phyloP scores from a whole-genome alignment of 352 stramenopile species.

The Pythium periplocum region DNA sequence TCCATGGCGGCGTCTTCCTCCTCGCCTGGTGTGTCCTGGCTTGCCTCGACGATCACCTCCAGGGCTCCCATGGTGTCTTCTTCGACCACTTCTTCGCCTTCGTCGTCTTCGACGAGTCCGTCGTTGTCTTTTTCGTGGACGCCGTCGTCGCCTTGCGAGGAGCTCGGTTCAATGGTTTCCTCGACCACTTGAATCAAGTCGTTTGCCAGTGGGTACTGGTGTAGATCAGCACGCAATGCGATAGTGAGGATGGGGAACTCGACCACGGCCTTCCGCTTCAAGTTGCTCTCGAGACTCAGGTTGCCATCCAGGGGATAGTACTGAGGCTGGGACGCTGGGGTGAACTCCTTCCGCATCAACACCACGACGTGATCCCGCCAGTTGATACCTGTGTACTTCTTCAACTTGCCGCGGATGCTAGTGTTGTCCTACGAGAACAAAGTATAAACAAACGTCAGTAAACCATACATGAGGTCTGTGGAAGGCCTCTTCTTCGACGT shows the following conservation, averaged over 20 bases:
- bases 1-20: not conserved
- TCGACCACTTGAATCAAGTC: constrained; percentile 63
- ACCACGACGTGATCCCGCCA: constrained; percentile 58
- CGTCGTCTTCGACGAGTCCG: not conserved
- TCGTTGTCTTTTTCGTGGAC: constrained; percentile 3
- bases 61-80: constrained; percentile 1
- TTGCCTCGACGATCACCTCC: not conserved
- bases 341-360: constrained; percentile 78
- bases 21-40: not conserved
- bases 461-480: not conserved
- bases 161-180: not conserved
- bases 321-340: constrained; percentile 48
- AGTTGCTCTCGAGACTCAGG: constrained; percentile 56
- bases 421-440: constrained; percentile 52
- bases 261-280: constrained; percentile 74
- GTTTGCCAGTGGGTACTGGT: constrained; percentile 52
- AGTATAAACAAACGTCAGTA: not conserved
- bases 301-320: constrained; percentile 69
- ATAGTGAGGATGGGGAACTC: constrained; percentile 78
- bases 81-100: constrained; percentile 2
- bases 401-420: constrained; percentile 58
- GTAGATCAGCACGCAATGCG: constrained; percentile 31
- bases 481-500: constrained; percentile 6
- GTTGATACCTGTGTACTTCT: constrained; percentile 44
- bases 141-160: not conserved